Base-by-base conservation (phyloP, 345 rosid genomes). In the Acer negundo region DNA sequence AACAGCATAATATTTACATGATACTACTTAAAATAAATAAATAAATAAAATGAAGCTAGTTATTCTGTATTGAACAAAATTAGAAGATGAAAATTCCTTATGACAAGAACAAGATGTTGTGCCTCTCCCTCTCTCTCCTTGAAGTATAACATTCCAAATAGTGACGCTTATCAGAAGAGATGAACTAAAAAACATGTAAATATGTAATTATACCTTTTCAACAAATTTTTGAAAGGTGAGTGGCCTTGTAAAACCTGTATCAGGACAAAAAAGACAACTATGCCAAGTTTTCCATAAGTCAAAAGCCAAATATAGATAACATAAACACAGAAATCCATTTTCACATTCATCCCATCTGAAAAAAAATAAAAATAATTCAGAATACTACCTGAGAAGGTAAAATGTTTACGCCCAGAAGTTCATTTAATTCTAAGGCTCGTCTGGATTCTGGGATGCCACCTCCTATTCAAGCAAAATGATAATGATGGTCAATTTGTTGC, bases 171-270 rank as follows among this genome's bases (percentile, higher is more conserved):
- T 16, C 0, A 10, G 42, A 56, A 58, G 59, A 38, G 20, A 67
- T 4, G 38, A 35, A 35, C 5, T 4, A 35, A 5, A 51, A n/a
- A n/a, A 72, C n/a, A n/a, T n/a, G n/a, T n/a, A 69, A 20, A 70
- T 4, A 65, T 51, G 56, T 22, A 56, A 20, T 24, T 24, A 28
- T 70, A 84, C 86, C 87, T 84, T 49, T 79, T 69, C 80, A 84
- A 62, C 63, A 87, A 80, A 78, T 74, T 81, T 75, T 78, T 85
- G 40, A 85, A 88, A 63, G 91, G 80, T 0, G 87, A 79, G 64
- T 85, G 91, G 20, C 91, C 91, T 38, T 85, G 87, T 73, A 84
- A 82, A 79, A 88, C 80, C 91, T 88, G 79, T 69, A 75, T 23
- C 75, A 69, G 68, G 65, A 79, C 72, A 65, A 75, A 56, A 42